phyloP scores from a whole-genome alignment of 306 rosid genomes.

The Fragaria iinumae region DNA sequence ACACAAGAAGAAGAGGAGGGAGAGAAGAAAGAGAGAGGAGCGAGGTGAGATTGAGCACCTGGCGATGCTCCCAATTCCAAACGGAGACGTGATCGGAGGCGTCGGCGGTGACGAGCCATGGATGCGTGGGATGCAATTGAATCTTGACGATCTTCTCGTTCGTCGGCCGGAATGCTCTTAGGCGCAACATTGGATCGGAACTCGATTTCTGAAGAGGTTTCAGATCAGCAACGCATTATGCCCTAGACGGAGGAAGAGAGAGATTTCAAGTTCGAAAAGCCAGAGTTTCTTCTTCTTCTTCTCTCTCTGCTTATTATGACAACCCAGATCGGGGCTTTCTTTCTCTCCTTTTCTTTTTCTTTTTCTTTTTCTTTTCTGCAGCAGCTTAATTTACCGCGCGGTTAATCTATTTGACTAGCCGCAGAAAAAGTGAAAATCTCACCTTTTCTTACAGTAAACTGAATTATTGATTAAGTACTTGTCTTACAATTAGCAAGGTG shows the following conservation, averaged over 20 bases:
- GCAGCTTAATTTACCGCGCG: conserved; percentile 2
- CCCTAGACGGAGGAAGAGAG: conserved; percentile 8
- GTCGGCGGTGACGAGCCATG: conserved; percentile 98
- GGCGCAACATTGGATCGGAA: conserved; percentile 56
- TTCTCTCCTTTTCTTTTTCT: background rate
- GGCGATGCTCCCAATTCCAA: conserved; percentile 99
- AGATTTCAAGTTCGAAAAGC: background rate
- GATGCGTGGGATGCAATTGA: conserved; percentile 96
- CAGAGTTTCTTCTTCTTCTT: background rate
- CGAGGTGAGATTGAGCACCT: conserved; percentile 38
- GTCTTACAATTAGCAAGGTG: too few species aligned
- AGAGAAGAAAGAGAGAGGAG: background rate
- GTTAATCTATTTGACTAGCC: too few species aligned
- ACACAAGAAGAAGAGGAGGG: background rate
- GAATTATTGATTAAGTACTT: too few species aligned
- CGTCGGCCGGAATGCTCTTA: conserved; percentile 82
- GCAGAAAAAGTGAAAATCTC: too few species aligned
- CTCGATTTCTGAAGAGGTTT: background rate
- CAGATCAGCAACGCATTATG: conserved; percentile 24
- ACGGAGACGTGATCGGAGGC: conserved; percentile 96
- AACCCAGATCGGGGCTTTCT: background rate
- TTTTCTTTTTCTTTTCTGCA: background rate
- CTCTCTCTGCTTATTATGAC: conserved; percentile 9
- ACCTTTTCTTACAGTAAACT: too few species aligned
- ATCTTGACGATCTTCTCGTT: conserved; percentile 89